Percentiles rank a stretch among this genome's conserved stretches.
Conservation (phyloP, 1,284 basidiomycete genomes). For the Pseudozyma thailandica region DNA sequence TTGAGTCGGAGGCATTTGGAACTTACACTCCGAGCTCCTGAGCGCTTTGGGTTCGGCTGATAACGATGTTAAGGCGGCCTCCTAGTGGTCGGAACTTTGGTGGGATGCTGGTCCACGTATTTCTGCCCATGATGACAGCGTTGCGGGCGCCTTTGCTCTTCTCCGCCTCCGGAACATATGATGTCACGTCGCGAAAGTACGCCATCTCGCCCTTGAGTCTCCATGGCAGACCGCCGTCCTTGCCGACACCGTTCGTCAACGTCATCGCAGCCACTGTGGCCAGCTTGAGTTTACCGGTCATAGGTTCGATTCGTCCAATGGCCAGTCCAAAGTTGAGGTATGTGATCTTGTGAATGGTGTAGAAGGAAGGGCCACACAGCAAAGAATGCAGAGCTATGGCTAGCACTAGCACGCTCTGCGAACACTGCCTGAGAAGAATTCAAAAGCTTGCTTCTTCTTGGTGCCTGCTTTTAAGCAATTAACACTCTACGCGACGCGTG, state of each 20-base stretch:
- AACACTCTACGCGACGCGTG: constrained; percentile 23
- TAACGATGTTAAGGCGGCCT: constrained; percentile 81
- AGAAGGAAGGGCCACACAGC: no score
- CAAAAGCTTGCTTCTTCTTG: background rate
- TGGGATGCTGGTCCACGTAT: constrained; percentile 99
- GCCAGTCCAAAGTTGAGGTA: background rate
- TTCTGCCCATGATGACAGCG: constrained; percentile 92
- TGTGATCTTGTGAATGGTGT: no score
- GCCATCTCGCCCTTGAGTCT: constrained; percentile 87
- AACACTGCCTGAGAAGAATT: no score
- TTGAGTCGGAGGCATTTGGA: no score
- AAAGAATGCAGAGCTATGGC: no score
- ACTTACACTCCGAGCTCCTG: constrained; percentile 75
- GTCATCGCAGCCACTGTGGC: constrained; percentile 95
- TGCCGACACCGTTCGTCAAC: constrained; percentile 85
- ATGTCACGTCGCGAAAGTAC: constrained; percentile 87
- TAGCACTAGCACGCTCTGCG: no score
- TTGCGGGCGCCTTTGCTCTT: constrained; percentile 71
- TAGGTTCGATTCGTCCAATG: background rate
- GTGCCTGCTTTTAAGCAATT: background rate
- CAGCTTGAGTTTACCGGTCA: constrained; percentile 69
- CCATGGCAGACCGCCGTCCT: constrained; percentile 83
- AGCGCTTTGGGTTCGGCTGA: constrained; percentile 75
- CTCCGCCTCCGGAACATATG: constrained; percentile 69
- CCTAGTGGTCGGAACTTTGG: constrained; percentile 83